Evolutionary conservation across 768 basidiomycete genomes (phyloP), one percentile per base, ranked within the genome.

Genomic region (Mrakia hoshinonis): DNA sequence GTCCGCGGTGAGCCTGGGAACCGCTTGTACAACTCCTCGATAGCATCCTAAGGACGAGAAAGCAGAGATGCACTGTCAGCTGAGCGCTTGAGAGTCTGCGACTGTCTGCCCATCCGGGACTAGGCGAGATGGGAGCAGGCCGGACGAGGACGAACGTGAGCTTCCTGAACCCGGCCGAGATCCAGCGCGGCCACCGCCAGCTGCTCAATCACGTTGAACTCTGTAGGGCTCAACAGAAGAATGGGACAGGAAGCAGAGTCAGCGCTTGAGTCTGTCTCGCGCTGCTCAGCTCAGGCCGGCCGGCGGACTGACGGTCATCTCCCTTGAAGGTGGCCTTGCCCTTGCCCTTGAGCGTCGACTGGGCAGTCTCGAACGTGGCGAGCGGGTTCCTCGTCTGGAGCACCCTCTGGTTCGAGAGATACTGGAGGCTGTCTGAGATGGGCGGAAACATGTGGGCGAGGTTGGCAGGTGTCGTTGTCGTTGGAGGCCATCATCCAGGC

Each of bases 1-100:
- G 91, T 88, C 26, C 93, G 85, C 24, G 89, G 88, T 0, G 92
- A 93, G 36, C 81, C 85, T 0, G 88, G 87, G 76, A 94, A 94
- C 79, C 85, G 86, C 65, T 83, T 80, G 22, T 80, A 77, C 24
- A 94, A 83, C 71, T 83, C 83, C 67, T 83, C 80, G 52, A 91
- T 81, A 76, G 88, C 89, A 77, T 83, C 81, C 89, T 90, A 77
- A 46, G 9, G 24, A 5, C 11, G 2, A 4, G 20, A 29, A 43
- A 48, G 22, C 6, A n/a, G 31, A 26, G 12, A 24, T 52, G 49
- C 18, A 55, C 4, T 51, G 34, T 1, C 39, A n/a, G n/a, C n/a
- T n/a, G n/a, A n/a, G n/a, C 26, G 26, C 63, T 26, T 65, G 29
- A 29, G 9, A 48, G 20, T 3, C 15, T 9, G 24, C 24, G 9